These are phyloP conservation scores for Termitomyces heimii DNA, from an alignment of 768 basidiomycete species.

Conservation along the genomic window DNA sequence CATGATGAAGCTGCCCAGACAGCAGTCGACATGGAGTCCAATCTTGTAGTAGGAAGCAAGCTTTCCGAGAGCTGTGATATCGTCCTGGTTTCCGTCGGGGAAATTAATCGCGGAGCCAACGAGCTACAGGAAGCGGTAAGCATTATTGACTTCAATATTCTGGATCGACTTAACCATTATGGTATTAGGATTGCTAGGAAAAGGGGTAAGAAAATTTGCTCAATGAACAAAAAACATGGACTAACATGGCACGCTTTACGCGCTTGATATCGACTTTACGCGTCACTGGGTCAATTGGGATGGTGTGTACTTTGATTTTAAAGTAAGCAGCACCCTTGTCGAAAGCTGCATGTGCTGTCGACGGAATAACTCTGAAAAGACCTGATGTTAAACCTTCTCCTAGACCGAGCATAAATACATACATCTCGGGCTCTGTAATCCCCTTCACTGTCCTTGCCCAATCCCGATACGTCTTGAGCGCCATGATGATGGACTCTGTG, in stretches of 20 bases:
- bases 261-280: slow-evolving; percentile 73
- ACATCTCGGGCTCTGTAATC: slow-evolving; percentile 93
- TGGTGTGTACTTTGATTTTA: slow-evolving; percentile 80
- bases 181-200: slow-evolving; percentile 75
- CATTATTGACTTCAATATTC: neutral
- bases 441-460: slow-evolving; percentile 86
- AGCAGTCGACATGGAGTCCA: slow-evolving; percentile 93
- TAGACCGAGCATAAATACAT: slow-evolving; percentile 17
- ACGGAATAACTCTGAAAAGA: slow-evolving; percentile 63
- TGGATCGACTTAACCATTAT: slow-evolving; percentile 55
- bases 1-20: slow-evolving; percentile 89
- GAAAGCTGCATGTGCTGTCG: slow-evolving; percentile 90
- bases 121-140: slow-evolving; percentile 36
- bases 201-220: neutral
- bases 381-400: neutral
- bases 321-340: slow-evolving; percentile 90
- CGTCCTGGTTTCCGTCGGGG: slow-evolving; percentile 82
- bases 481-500: slow-evolving; percentile 95
- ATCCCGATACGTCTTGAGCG: slow-evolving; percentile 89
- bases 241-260: slow-evolving; percentile 85
- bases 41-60: slow-evolving; percentile 72
- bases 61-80: slow-evolving; percentile 71
- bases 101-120: slow-evolving; percentile 86
- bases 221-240: slow-evolving; percentile 5
- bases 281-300: slow-evolving; percentile 75